Percentiles rank a stretch among this genome's conserved stretches.
Evolutionary conservation across 768 basidiomycete species (phyloP).

Genomic region (Clathrus columnatus): DNA sequence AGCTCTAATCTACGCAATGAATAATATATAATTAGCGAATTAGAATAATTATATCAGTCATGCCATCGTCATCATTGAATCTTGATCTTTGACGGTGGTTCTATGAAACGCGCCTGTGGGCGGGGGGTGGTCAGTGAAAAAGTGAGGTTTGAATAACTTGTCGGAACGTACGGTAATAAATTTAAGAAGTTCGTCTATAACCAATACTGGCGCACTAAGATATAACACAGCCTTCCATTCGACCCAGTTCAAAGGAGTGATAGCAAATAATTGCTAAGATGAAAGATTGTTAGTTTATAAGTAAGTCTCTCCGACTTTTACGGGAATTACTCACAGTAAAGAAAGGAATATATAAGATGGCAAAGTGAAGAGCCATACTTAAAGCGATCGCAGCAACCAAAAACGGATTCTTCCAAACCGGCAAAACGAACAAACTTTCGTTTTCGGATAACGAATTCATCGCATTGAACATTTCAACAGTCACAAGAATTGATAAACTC

Average conservation of each 20-base stretch:
- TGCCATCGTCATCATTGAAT: not conserved
- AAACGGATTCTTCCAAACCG: conserved; percentile 92
- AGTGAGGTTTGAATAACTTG: conserved; percentile 4
- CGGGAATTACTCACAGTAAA: conserved; percentile 58
- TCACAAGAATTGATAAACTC: conserved; percentile 92
- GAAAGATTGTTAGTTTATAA: not conserved
- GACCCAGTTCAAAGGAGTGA: conserved; percentile 85
- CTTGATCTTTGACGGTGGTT: not conserved
- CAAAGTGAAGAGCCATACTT: conserved; percentile 89
- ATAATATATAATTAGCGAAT: not conserved
- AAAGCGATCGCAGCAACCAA: conserved; percentile 82
- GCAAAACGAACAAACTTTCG: conserved; percentile 81
- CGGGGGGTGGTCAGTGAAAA: not conserved
- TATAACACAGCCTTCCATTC: conserved; percentile 94
- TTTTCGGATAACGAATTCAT: conserved; percentile 98
- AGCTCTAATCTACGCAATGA: not conserved
- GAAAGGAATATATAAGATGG: conserved; percentile 95
- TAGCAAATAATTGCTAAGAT: conserved; percentile 71
- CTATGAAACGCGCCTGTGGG: not conserved
- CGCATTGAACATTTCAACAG: conserved; percentile 94
- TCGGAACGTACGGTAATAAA: conserved; percentile 60
- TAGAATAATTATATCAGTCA: too few relatives aligned
- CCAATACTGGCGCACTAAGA: conserved; percentile 78
- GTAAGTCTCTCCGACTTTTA: not conserved
- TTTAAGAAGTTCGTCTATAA: conserved; percentile 89